phyloP scores from a whole-genome alignment of 2,329 filamentous ascomycete genomes.

The Fusarium bactridioides region DNA sequence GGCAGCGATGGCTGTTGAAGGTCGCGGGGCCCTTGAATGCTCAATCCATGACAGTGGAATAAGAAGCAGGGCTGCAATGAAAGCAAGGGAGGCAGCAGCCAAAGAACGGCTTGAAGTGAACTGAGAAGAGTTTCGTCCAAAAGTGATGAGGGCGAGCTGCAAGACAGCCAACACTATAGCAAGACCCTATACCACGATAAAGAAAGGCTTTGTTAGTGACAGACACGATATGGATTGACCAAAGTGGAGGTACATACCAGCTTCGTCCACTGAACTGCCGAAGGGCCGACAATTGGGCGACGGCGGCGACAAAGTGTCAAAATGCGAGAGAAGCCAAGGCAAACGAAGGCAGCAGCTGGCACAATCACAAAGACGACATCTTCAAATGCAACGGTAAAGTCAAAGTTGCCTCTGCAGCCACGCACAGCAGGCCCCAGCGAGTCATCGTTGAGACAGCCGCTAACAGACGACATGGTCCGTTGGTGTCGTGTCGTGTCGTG shows the following conservation, averaged over 20 bases:
- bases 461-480: background rate
- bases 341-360: background rate
- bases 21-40: background rate
- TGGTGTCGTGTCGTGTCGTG: too few species aligned
- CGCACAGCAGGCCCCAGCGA: background rate
- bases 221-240: background rate
- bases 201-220: background rate
- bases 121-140: background rate
- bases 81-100: background rate
- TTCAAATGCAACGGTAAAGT: background rate
- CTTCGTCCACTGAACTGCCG: background rate
- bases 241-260: background rate
- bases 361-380: background rate
- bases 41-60: background rate
- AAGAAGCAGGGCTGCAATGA: background rate
- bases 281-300: background rate
- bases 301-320: background rate
- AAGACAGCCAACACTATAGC: fast-evolving
- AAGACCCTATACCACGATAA: background rate
- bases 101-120: background rate
- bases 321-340: background rate
- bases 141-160: background rate
- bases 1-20: background rate
- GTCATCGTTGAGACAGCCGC: background rate
- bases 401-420: background rate